A percentile compares a stretch with the other conserved stretches of the same genome.
Evolutionary conservation across 169 alveolate genomes (phyloP).

Genomic region (Eimeria falciformis): DNA sequence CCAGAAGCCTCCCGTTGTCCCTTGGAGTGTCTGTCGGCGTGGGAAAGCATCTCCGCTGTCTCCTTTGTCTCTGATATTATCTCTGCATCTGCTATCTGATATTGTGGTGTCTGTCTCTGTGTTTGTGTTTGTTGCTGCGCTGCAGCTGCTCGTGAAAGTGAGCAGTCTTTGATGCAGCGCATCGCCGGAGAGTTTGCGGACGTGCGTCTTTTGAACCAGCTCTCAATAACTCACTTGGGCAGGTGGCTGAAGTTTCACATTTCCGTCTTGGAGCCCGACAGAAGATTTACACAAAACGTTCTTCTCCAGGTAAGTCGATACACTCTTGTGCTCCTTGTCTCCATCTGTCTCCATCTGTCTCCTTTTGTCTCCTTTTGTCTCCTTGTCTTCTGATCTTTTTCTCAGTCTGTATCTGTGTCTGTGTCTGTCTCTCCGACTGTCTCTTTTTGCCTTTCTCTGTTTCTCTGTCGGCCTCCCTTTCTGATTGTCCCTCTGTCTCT

Average conservation of each 20-base stretch:
- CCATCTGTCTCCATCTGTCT: background rate
- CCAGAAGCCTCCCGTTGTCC: no score
- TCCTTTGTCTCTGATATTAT: no score
- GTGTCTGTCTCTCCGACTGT: no score
- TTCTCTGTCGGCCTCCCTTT: no score
- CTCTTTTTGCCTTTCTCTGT: background rate
- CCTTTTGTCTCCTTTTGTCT: background rate
- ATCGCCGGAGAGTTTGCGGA: constrained; percentile 89
- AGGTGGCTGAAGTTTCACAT: constrained; percentile 91
- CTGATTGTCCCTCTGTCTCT: no score
- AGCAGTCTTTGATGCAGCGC: constrained; percentile 78
- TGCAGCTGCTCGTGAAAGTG: constrained; percentile 25
- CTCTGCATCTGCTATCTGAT: no score
- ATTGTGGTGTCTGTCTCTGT: no score
- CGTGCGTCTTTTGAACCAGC: constrained; percentile 86
- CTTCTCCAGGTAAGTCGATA: constrained; percentile 79
- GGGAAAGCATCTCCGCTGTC: no score
- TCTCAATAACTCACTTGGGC: constrained; percentile 88
- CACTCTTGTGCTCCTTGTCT: no score
- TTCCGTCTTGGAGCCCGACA: constrained; percentile 89
- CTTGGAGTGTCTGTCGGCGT: no score
- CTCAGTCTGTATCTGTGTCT: background rate
- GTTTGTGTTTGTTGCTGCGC: background rate
- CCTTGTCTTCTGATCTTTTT: no score
- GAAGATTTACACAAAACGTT: constrained; percentile 86